phyloP scores from a whole-genome alignment of 2,329 filamentous ascomycete genomes.

The Colletotrichum filicis region DNA sequence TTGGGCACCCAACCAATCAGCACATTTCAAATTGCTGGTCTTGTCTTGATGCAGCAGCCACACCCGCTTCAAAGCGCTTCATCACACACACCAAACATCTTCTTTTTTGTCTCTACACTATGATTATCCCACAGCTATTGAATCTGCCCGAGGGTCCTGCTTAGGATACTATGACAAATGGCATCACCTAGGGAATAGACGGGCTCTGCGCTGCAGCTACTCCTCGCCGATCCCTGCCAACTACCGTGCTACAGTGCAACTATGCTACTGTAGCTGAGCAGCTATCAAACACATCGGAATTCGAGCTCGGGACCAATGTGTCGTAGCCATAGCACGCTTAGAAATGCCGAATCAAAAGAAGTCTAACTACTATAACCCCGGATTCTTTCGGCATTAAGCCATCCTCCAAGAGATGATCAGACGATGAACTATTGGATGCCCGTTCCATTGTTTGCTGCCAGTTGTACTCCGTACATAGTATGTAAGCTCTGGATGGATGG shows the following conservation, averaged over 20 bases:
- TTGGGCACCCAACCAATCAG: slow-evolving; percentile 17
- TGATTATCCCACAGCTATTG: not conserved
- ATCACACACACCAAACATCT: not conserved
- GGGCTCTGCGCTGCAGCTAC: slow-evolving; percentile 4
- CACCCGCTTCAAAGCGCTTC: slow-evolving; percentile 29
- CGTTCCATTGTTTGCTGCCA: not conserved
- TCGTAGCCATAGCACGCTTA: not conserved
- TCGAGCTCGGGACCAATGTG: not conserved
- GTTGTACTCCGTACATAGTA: too few species aligned
- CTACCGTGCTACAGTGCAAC: not conserved
- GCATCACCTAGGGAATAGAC: slow-evolving; percentile 13
- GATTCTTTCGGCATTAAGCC: not conserved
- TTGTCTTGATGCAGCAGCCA: slow-evolving; percentile 20
- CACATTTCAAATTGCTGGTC: not conserved
- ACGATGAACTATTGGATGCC: not conserved
- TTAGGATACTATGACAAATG: slow-evolving; percentile 18
- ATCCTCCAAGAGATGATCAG: not conserved
- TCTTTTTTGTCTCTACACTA: too few species aligned
- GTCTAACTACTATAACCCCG: not conserved
- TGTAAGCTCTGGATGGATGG: not conserved
- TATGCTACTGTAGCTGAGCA: too few species aligned
- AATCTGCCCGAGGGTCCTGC: not conserved
- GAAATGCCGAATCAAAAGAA: not conserved
- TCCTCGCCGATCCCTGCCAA: not conserved
- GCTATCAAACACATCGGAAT: not conserved